Percentiles rank a stretch among this genome's conserved stretches.
Evolutionary conservation across 352 stramenopile species (phyloP).

Genomic region (Peronospora farinosa): DNA sequence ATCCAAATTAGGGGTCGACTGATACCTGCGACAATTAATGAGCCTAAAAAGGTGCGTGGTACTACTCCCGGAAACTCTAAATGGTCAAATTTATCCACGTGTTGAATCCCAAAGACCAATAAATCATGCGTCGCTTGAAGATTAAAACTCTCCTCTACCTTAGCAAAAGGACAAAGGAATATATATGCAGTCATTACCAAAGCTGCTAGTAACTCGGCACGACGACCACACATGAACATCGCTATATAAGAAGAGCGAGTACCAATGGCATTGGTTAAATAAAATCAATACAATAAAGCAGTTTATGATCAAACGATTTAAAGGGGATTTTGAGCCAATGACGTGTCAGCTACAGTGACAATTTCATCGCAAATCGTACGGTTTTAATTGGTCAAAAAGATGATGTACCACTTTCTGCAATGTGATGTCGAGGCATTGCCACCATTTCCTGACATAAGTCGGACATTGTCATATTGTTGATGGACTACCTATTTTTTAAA

Average conservation of each 20-base stretch:
- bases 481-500: too few relatives aligned
- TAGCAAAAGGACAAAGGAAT: constrained; percentile 61
- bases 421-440: too few relatives aligned
- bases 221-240: constrained; percentile 26
- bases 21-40: constrained; percentile 53
- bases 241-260: background rate
- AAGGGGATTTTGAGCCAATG: too few relatives aligned
- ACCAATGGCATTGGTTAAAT: background rate
- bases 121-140: constrained; percentile 97
- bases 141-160: constrained; percentile 98
- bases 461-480: too few relatives aligned
- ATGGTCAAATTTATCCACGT: constrained; percentile 90
- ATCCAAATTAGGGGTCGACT: constrained; percentile 40
- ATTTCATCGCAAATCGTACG: too few relatives aligned
- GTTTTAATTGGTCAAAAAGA: too few relatives aligned
- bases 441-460: too few relatives aligned
- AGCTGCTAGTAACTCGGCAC: constrained; percentile 36
- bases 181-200: constrained; percentile 41
- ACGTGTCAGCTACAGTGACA: too few relatives aligned
- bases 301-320: too few relatives aligned
- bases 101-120: constrained; percentile 56
- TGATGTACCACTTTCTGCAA: too few relatives aligned
- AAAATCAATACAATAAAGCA: too few relatives aligned
- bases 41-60: constrained; percentile 93
- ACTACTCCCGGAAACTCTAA: constrained; percentile 96